Conservation (phyloP, 306 rosid species). For the Ochetophila trinervis region DNA sequence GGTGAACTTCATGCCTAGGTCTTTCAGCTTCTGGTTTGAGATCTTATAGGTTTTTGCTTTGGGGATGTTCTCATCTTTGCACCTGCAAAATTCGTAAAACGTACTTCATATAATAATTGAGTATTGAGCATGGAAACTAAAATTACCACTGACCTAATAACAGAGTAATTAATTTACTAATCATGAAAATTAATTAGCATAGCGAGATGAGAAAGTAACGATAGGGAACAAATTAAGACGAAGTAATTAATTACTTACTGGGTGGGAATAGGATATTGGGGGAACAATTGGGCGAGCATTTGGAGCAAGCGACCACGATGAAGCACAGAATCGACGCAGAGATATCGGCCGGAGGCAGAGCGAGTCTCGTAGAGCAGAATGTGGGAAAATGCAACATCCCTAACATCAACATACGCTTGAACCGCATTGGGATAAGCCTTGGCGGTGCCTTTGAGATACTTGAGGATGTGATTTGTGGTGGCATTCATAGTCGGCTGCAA, state of each 20-base stretch:
- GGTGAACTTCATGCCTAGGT: conserved; percentile 72
- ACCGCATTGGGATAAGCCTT: conserved; percentile 75
- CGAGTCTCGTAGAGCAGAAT: conserved; percentile 58
- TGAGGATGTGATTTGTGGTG: conserved; percentile 63
- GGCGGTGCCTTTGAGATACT: conserved; percentile 69
- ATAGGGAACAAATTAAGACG: conserved; percentile 4
- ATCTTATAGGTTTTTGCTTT: conserved; percentile 59
- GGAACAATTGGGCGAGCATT: conserved; percentile 63
- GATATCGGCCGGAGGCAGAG: conserved; percentile 69
- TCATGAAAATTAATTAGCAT: background rate
- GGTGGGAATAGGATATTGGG: conserved; percentile 71
- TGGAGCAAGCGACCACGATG: conserved; percentile 80
- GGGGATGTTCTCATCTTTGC: conserved; percentile 76
- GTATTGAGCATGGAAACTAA: no score
- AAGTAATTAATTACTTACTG: conserved; percentile 45
- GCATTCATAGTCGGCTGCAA: conserved; percentile 69
- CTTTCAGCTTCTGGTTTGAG: conserved; percentile 63
- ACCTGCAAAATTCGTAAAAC: conserved; percentile 31
- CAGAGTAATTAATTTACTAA: no score
- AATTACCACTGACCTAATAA: no score
- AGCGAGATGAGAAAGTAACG: background rate
- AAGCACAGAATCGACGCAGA: conserved; percentile 60
- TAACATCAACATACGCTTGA: conserved; percentile 67
- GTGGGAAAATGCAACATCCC: conserved; percentile 77
- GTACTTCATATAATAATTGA: background rate